phyloP scores from a whole-genome alignment of 1,284 basidiomycete genomes.

The Melanopsichium pennsylvanicum region DNA sequence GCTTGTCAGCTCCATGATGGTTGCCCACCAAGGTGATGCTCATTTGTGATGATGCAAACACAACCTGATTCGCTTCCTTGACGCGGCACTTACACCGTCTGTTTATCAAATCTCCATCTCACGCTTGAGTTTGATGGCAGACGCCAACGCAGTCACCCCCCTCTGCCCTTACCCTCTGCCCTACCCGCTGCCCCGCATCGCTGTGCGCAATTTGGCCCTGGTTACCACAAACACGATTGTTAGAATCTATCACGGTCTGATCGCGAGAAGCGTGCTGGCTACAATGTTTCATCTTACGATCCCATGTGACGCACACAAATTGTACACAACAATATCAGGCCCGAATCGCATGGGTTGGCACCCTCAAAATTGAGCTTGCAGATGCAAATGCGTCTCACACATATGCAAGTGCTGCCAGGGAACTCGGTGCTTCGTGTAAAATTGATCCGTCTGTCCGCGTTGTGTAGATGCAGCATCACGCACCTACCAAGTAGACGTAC shows the following conservation, averaged over 20 bases:
- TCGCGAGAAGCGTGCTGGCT: background rate
- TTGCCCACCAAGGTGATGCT: background rate
- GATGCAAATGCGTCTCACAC: background rate
- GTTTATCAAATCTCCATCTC: background rate
- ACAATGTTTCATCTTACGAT: background rate
- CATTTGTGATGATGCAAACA: background rate
- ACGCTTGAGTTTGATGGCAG: background rate
- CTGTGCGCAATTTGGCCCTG: background rate
- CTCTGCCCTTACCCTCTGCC: conserved; percentile 4
- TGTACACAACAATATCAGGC: background rate
- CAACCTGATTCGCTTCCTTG: background rate
- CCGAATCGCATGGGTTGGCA: background rate
- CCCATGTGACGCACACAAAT: background rate
- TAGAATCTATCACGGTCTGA: background rate
- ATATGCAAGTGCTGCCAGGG: background rate
- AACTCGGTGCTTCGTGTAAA: background rate
- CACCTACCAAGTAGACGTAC: background rate
- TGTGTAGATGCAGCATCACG: conserved; percentile 1
- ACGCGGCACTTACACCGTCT: too few species aligned
- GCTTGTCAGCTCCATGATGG: background rate
- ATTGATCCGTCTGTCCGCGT: background rate
- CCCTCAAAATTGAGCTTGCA: conserved; percentile 3
- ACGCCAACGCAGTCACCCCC: background rate
- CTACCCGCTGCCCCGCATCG: background rate
- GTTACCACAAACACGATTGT: background rate